phyloP scores from a whole-genome alignment of 2,329 filamentous ascomycete genomes.

The Aspergillus sp. region DNA sequence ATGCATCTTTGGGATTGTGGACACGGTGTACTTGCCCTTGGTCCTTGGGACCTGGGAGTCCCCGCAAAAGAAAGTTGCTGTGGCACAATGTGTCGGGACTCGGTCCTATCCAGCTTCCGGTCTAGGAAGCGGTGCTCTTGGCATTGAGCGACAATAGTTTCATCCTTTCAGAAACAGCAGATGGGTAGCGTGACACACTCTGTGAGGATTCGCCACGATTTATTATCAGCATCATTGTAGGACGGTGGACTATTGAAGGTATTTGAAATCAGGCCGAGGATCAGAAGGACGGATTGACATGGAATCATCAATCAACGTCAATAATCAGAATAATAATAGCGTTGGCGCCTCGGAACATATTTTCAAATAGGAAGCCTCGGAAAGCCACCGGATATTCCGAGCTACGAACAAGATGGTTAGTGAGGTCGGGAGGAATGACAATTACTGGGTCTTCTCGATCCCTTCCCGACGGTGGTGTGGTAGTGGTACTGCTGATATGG shows the following conservation, averaged over 20 bases:
- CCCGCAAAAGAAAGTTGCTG: neutral
- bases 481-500: no score
- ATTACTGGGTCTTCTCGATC: neutral
- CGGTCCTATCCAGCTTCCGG: constrained; percentile 7
- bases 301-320: neutral
- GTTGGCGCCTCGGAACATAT: neutral
- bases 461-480: neutral
- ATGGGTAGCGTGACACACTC: no score
- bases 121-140: neutral
- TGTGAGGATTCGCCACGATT: no score
- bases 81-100: constrained; percentile 7
- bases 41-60: neutral
- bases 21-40: constrained; percentile 10
- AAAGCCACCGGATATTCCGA: neutral
- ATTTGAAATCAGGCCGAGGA: neutral
- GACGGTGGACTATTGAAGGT: neutral
- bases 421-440: neutral
- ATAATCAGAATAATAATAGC: neutral
- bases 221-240: no score
- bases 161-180: no score
- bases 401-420: neutral
- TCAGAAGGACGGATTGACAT: neutral
- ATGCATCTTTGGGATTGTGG: constrained; percentile 6
- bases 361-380: neutral
- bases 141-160: no score